phyloP scores from a whole-genome alignment of 2,329 filamentous ascomycete genomes.

The Lasiodiplodia hormozganensis region DNA sequence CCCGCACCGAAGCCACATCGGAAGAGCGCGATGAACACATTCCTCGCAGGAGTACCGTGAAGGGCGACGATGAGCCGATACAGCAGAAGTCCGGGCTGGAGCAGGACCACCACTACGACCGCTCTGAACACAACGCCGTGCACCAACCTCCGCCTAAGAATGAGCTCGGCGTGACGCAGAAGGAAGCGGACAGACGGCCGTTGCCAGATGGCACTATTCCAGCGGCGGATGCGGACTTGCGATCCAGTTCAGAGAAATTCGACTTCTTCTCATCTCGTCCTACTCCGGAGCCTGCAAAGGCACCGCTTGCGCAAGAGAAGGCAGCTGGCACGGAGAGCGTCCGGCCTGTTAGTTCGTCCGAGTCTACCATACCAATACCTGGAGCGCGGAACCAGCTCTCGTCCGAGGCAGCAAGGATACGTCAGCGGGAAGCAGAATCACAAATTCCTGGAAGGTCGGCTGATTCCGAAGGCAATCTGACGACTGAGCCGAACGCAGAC shows the following conservation, averaged over 20 bases:
- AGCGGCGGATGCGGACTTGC: constrained; percentile 42
- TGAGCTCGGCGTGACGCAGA: constrained; percentile 55
- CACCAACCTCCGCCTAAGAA: constrained; percentile 45
- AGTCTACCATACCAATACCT: constrained; percentile 51
- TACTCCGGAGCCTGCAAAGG: constrained; percentile 45
- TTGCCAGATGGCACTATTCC: constrained; percentile 61
- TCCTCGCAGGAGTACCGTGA: constrained; percentile 42
- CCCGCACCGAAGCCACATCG: constrained; percentile 36
- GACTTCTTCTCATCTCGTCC: constrained; percentile 45
- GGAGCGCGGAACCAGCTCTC: constrained; percentile 38
- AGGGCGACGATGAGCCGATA: constrained; percentile 37
- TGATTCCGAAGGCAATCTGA: constrained; percentile 43
- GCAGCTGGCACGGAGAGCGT: constrained; percentile 37
- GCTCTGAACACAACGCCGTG: constrained; percentile 50
- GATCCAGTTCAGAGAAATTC: constrained; percentile 37
- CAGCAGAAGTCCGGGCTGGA: constrained; percentile 38
- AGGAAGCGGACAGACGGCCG: constrained; percentile 51
- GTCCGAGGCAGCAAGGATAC: constrained; percentile 52
- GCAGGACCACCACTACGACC: constrained; percentile 60
- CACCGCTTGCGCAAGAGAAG: constrained; percentile 42
- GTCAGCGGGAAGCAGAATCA: constrained; percentile 58
- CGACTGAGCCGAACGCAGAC: constrained; percentile 58
- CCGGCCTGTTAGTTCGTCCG: constrained; percentile 46
- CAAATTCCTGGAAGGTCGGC: constrained; percentile 61
- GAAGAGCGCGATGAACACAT: constrained; percentile 37